Evolutionary conservation across 1,139 yeast genomes (phyloP).

Genomic region (Fermentozyma sake): DNA sequence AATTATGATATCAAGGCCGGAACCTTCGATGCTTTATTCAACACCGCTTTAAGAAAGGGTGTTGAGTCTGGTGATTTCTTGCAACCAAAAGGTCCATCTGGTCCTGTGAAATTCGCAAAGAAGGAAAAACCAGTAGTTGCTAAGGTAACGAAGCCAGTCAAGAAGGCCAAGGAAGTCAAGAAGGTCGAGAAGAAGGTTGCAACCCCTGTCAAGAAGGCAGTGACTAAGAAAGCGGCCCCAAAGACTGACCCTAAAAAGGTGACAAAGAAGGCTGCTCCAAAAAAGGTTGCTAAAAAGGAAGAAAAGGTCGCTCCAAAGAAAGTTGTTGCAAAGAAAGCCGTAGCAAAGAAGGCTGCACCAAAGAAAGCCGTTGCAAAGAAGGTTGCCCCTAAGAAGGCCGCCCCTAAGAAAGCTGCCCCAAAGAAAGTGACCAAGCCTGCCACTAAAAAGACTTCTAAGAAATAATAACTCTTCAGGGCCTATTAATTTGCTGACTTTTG

Average conservation of each 20-base stretch:
- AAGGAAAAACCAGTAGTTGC: slow-evolving; percentile 26
- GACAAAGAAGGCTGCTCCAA: slow-evolving; percentile 15
- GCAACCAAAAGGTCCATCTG: slow-evolving; percentile 87
- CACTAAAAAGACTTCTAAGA: slow-evolving; percentile 10
- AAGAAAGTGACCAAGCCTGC: slow-evolving; percentile 5
- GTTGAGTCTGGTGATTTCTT: slow-evolving; percentile 71
- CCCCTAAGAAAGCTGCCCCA: slow-evolving; percentile 9
- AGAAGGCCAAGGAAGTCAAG: slow-evolving; percentile 8
- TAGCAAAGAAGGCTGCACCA: slow-evolving; percentile 12
- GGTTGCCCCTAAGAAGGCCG: slow-evolving; percentile 17
- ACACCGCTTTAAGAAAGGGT: slow-evolving; percentile 76
- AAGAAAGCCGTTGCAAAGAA: slow-evolving; percentile 16
- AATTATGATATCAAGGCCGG: slow-evolving; percentile 56
- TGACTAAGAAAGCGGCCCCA: slow-evolving; percentile 11
- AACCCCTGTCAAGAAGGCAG: slow-evolving; percentile 17
- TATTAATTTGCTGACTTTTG: no score
- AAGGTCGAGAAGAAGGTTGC: slow-evolving; percentile 10
- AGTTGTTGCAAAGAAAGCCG: slow-evolving; percentile 9
- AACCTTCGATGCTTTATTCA: slow-evolving; percentile 74
- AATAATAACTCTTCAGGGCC: no score
- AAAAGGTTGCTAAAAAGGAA: slow-evolving; percentile 3
- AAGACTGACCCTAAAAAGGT: slow-evolving; percentile 22
- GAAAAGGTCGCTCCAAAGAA: slow-evolving; percentile 3
- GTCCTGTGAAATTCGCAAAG: slow-evolving; percentile 64
- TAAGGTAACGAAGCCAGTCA: slow-evolving; percentile 19